These are phyloP conservation scores for Bipolaris oryzae DNA, from an alignment of 2,329 filamentous ascomycete genomes.

Conservation along the genomic window DNA sequence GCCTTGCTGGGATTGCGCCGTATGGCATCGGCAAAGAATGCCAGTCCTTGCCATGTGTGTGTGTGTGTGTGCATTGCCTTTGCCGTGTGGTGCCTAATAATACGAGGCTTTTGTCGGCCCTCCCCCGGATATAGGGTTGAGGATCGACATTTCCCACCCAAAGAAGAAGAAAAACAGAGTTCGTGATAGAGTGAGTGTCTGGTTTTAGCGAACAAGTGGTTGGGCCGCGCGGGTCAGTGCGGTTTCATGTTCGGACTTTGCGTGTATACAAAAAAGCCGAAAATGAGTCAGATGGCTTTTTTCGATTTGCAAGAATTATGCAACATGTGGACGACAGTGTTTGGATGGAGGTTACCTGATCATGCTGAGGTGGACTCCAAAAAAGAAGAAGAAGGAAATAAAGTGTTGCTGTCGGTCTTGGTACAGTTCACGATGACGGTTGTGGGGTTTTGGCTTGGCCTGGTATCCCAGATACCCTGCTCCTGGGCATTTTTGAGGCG, in stretches of 20 bases:
- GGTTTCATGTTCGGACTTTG: background rate
- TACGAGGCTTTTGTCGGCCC: too few relatives aligned
- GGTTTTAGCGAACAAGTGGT: too few relatives aligned
- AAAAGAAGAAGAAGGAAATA: too few relatives aligned
- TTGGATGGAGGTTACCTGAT: too few relatives aligned
- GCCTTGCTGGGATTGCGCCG: slow-evolving; percentile 21
- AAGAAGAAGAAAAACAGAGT: too few relatives aligned
- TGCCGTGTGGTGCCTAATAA: too few relatives aligned
- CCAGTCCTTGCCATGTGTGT: background rate
- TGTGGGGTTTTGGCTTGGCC: slow-evolving; percentile 8
- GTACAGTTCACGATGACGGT: slow-evolving; percentile 27
- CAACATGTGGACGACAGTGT: too few relatives aligned
- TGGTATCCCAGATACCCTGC: slow-evolving; percentile 17
- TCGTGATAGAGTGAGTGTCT: too few relatives aligned
- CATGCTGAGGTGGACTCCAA: too few relatives aligned
- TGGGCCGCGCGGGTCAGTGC: background rate
- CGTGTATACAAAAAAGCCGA: background rate
- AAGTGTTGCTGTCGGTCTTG: background rate
- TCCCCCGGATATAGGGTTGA: too few relatives aligned
- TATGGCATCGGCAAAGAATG: slow-evolving; percentile 5
- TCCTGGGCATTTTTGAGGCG: slow-evolving; percentile 29
- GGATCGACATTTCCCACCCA: too few relatives aligned
- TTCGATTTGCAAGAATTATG: too few relatives aligned
- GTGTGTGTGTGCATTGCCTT: background rate
- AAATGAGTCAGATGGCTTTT: background rate